Conservation (phyloP, 2,329 filamentous ascomycete species). For the Pseudopyricularia javanii region DNA sequence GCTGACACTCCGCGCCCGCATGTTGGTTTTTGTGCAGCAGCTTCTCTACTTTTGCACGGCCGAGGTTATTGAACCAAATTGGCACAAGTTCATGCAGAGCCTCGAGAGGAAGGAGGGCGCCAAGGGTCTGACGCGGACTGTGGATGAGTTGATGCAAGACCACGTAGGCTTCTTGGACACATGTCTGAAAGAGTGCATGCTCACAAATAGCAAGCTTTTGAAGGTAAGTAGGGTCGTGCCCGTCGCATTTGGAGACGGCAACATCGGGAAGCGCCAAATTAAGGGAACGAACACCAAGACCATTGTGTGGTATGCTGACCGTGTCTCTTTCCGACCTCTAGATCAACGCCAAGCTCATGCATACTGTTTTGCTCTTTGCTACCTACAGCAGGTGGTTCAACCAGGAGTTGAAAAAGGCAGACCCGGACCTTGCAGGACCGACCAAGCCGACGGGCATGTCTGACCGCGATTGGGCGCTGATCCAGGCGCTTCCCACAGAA, state of each 20-base stretch:
- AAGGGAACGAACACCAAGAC: background rate
- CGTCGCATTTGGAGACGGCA: too few relatives aligned
- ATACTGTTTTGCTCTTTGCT: conserved; percentile 89
- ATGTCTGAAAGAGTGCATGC: conserved; percentile 96
- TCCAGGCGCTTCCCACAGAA: conserved; percentile 35
- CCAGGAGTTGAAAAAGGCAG: conserved; percentile 70
- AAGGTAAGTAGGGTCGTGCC: conserved; percentile 42
- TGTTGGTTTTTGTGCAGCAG: conserved; percentile 96
- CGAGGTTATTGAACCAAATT: conserved; percentile 96
- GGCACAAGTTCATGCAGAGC: conserved; percentile 84
- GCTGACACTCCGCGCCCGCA: conserved; percentile 82
- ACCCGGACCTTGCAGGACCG: conserved; percentile 58
- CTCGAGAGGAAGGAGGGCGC: conserved; percentile 50
- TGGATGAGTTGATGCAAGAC: conserved; percentile 97
- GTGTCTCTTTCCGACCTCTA: conserved; percentile 19
- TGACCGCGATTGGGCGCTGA: conserved; percentile 46
- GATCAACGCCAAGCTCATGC: conserved; percentile 97
- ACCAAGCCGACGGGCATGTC: conserved; percentile 48
- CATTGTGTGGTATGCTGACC: background rate
- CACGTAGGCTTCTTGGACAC: conserved; percentile 97
- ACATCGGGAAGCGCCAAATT: background rate
- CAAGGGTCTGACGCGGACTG: conserved; percentile 49
- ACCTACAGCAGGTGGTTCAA: conserved; percentile 80
- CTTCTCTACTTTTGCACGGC: conserved; percentile 92
- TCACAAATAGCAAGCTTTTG: conserved; percentile 90